Evolutionary conservation across 2,329 filamentous ascomycete species (phyloP).

Genomic region (Tricladium varicosporioides): DNA sequence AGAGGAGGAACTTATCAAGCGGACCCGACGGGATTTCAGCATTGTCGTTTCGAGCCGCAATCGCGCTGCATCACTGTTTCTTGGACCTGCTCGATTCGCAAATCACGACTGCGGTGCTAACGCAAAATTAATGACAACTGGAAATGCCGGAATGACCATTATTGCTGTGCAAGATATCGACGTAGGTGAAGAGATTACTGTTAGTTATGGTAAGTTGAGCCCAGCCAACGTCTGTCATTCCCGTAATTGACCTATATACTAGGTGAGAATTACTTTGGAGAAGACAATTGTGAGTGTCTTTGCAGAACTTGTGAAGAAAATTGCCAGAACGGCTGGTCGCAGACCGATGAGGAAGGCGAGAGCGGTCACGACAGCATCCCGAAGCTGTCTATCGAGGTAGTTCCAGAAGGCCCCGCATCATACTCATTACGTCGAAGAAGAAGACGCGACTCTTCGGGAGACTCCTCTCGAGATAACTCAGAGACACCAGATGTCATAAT

Average conservation of each 20-base stretch:
- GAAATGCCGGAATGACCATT: constrained; percentile 86
- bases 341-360: constrained; percentile 41
- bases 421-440: constrained; percentile 55
- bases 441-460: constrained; percentile 46
- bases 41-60: constrained; percentile 92
- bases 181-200: constrained; percentile 90
- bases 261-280: constrained; percentile 89
- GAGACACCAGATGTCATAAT: constrained; percentile 50
- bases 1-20: constrained; percentile 79
- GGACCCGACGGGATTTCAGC: constrained; percentile 89
- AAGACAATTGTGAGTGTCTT: constrained; percentile 91
- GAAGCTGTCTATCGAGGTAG: constrained; percentile 31
- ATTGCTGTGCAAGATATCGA: constrained; percentile 79
- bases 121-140: constrained; percentile 79
- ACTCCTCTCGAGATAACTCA: constrained; percentile 55
- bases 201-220: constrained; percentile 64
- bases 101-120: constrained; percentile 98
- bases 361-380: constrained; percentile 33
- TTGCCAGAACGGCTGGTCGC: constrained; percentile 76
- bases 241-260: not conserved
- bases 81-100: constrained; percentile 92
- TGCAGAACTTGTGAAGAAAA: constrained; percentile 81
- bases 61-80: constrained; percentile 87
- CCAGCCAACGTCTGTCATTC: not conserved
- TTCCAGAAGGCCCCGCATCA: constrained; percentile 26